A percentile compares a stretch with the other conserved stretches of the same genome.
Conservation (phyloP, 192 early-diverging fungal species). For the Entomortierella chlamydospora region DNA sequence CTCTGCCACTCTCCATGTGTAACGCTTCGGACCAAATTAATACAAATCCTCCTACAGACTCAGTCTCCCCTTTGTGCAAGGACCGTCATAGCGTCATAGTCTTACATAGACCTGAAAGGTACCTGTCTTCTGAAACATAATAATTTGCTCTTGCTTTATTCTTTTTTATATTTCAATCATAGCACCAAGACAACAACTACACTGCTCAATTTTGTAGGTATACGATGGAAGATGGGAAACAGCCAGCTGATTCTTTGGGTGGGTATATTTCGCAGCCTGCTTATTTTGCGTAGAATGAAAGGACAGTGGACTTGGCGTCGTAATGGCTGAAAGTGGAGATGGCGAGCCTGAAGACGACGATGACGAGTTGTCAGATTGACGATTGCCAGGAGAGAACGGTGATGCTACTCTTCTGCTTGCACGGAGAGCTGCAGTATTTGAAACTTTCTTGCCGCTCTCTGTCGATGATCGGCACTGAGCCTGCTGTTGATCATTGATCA, state of each 20-base stretch:
- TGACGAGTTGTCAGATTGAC: neutral
- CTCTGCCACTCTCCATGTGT: no score
- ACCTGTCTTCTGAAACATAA: no score
- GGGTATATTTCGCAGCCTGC: slow-evolving; percentile 17
- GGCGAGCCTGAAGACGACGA: slow-evolving; percentile 4
- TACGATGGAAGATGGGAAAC: neutral
- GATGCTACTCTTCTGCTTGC: slow-evolving; percentile 29
- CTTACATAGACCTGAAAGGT: no score
- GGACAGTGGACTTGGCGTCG: neutral
- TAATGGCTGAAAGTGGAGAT: neutral
- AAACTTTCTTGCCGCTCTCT: neutral
- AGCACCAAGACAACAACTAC: slow-evolving; percentile 41
- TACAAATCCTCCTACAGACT: no score
- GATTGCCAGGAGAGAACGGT: slow-evolving; percentile 9
- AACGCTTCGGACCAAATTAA: no score
- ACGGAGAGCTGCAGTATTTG: slow-evolving; percentile 15
- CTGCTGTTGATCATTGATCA: slow-evolving; percentile 7
- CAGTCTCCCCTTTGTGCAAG: no score
- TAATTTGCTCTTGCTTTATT: neutral
- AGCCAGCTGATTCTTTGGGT: neutral
- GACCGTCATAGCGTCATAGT: no score
- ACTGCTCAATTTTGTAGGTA: slow-evolving; percentile 38
- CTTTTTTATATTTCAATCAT: slow-evolving; percentile 35
- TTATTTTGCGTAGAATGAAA: neutral
- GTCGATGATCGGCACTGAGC: neutral